Conservation (phyloP, 768 basidiomycete genomes). For the Candolleomyces eurysporus region DNA sequence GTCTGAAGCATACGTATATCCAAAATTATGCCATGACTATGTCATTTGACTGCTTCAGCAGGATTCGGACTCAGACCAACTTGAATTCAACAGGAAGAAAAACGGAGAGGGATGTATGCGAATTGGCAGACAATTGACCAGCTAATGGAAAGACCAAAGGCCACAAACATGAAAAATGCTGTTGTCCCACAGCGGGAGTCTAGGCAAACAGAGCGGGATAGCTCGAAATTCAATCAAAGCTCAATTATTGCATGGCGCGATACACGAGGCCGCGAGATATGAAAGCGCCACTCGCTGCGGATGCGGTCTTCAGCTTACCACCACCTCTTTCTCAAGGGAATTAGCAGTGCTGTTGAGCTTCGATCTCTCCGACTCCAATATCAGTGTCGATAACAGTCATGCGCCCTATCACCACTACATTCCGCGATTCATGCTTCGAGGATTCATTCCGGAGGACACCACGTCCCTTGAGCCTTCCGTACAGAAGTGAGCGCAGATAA, state of each 20-base stretch:
- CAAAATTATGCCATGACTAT: too few species aligned
- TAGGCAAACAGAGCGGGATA: too few species aligned
- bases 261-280: background rate
- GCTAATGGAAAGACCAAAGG: too few species aligned
- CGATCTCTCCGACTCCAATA: background rate
- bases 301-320: background rate
- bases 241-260: background rate
- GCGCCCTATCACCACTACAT: slow-evolving; percentile 28
- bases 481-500: background rate
- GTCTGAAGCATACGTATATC: too few species aligned
- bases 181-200: too few species aligned
- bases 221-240: too few species aligned
- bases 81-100: too few species aligned
- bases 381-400: background rate
- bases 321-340: background rate
- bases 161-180: too few species aligned
- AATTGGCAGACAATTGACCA: too few species aligned
- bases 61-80: too few species aligned
- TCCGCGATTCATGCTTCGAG: slow-evolving; percentile 28
- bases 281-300: background rate
- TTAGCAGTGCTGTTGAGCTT: background rate
- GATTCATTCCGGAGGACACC: slow-evolving; percentile 15
- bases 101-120: too few species aligned
- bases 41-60: too few species aligned
- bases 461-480: background rate